Base-by-base conservation (phyloP, 768 basidiomycete genomes). In the Leccinum variicolor region DNA sequence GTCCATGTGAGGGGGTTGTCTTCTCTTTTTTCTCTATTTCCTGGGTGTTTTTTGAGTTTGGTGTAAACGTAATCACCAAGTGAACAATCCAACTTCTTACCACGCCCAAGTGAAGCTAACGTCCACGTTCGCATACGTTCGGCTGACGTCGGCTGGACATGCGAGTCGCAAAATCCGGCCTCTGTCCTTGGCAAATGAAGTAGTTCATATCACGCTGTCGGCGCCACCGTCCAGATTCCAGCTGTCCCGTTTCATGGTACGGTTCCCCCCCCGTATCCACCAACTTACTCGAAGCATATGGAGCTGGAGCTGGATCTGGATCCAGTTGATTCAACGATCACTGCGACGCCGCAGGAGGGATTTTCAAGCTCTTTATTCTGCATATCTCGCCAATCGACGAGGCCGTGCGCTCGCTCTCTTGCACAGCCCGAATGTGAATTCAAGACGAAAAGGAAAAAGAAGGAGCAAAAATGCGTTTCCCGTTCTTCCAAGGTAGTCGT, bases 281-380 rank as follows among this genome's bases (percentile, higher is more conserved):
- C 34, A 36, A 7, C 15, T 36, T 17, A 19, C 39, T 41, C n/a
- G 39, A 41, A 9, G 10, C 19, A 17, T 13, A 11, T 33, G 19
- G 53, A 34, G 25, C n/a, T 39, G 39, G 9, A 41, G 19, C n/a
- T 41, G n/a, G n/a, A n/a, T n/a, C n/a, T n/a, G n/a, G n/a, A n/a
- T n/a, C n/a, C n/a, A n/a, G n/a, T n/a, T n/a, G n/a, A n/a, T 6
- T 48, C 14, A 21, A 59, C 33, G 45, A 56, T 61, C 60, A 61
- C 46, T 21, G 60, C 29, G 21, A 39, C 45, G 50, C 60, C 29
- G n/a, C 53, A 34, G 25, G 61, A 25, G 10, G 11, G 25, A 46
- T 50, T 50, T 43, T 36, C 29, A 51, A 10, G 39, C 41, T 23
- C 23, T 53, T 43, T 9, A 13, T 43, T 43, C 19, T 19, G 11